Evolutionary conservation across 805 yeast species (phyloP), one percentile per base, ranked within the genome.

Genomic region (Candida koratica): DNA sequence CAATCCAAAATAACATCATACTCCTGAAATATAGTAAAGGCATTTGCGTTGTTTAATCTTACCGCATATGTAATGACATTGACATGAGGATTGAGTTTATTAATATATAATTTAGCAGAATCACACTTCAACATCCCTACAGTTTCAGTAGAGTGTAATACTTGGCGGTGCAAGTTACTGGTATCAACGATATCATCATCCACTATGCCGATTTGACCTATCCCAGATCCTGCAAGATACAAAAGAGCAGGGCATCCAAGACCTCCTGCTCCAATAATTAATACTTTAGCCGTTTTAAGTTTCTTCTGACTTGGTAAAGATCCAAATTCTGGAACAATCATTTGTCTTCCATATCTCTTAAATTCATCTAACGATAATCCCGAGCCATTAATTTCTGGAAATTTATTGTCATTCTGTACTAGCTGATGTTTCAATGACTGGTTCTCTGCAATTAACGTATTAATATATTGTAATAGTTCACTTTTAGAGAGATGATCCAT

Each of bases 191-290:
- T 54, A 56, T 93, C 99, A 49, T 79, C 75, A 59, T 93, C 99
- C 1, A 88, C 81, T 11, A 93, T 83, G 3, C 96, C 96, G 15
- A 93, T 67, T 2, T 61, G 56, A 1, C 95, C 97, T 3, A 90
- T 64, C 4, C 99, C 98, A 0, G 95, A 83, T 0, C 94, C 96
- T 0, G 81, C 79, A 2, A 93, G 60, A 52, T 93, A 93, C 28
- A 84, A 68, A 32, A 90, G 57, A 0, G 94, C 94, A 0, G 98
- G 97, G 47, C 94, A 82, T 0, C 98, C 97, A 5, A 93, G 67
- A 0, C 99, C 99, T 8, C 98, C 99, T 1, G 97, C 97, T 1
- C 99, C 98, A 6, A 93, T 71, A 0, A 93, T 89, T 17, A 90
- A 58, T 0, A 89, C 74, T 34, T 66, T 73, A 2, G 90, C 40